These are phyloP conservation scores for Letharia columbiana DNA, from an alignment of 495 filamentous ascomycete species.

Conservation along the genomic window DNA sequence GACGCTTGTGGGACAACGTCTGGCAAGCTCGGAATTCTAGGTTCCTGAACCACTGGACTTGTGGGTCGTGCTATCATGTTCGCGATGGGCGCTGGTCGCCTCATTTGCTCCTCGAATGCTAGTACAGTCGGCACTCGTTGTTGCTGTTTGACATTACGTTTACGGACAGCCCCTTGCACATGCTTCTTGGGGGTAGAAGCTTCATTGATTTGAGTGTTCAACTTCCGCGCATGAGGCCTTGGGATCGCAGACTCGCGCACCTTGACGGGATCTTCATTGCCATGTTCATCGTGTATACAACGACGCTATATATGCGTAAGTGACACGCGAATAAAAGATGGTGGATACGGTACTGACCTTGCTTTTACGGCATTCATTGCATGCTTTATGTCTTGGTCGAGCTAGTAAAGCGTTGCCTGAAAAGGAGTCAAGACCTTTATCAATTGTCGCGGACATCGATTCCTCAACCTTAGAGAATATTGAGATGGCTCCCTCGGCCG, in stretches of 20 bases:
- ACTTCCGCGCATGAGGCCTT: constrained; percentile 37
- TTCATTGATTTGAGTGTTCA: constrained; percentile 8
- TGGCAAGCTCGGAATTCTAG: neutral
- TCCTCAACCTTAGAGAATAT: constrained; percentile 4
- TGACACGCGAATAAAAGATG: constrained; percentile 4
- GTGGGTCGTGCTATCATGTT: constrained; percentile 20
- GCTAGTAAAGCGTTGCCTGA: constrained; percentile 21
- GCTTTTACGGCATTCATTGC: constrained; percentile 58
- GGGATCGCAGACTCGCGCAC: constrained; percentile 51
- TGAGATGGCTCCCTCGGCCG: constrained; percentile 1
- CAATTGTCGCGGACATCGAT: neutral
- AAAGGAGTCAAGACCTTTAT: constrained; percentile 1
- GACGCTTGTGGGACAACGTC: neutral
- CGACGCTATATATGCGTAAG: constrained; percentile 44
- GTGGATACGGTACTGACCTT: constrained; percentile 41
- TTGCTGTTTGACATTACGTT: neutral
- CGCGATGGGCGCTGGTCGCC: constrained; percentile 15
- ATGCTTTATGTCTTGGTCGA: constrained; percentile 52
- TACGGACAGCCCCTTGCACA: neutral
- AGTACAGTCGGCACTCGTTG: neutral
- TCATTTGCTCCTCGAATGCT: neutral
- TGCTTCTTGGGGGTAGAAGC: constrained; percentile 1
- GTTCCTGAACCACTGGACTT: neutral
- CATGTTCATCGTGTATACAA: constrained; percentile 59
- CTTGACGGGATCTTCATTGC: constrained; percentile 55